phyloP scores from a whole-genome alignment of 2,329 filamentous ascomycete genomes.

The Neoscytalidium dimidiatum region DNA sequence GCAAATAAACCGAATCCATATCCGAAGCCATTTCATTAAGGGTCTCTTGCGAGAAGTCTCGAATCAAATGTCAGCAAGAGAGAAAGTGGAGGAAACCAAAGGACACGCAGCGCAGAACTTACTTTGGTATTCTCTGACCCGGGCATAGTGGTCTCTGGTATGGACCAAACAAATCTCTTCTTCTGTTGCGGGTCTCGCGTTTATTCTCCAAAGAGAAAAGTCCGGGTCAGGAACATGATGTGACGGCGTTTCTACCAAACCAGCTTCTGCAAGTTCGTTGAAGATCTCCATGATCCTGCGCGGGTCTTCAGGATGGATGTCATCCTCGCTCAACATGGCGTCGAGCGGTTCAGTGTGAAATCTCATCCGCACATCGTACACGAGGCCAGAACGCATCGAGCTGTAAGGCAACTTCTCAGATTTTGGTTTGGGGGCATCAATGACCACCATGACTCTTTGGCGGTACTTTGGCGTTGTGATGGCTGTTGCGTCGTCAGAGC shows the following conservation, averaged over 20 bases:
- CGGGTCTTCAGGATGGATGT: conserved; percentile 93
- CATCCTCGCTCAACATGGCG: conserved; percentile 51
- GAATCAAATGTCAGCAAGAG: background rate
- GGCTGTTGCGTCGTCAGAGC: background rate
- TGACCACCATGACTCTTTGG: conserved; percentile 11
- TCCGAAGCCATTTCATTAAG: conserved; percentile 66
- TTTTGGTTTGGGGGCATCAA: conserved; percentile 11
- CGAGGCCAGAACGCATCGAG: conserved; percentile 45
- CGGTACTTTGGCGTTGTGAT: background rate
- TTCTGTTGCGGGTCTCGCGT: conserved; percentile 72
- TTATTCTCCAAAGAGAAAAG: conserved; percentile 68
- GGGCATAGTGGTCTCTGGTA: conserved; percentile 72
- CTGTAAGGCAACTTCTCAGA: conserved; percentile 34
- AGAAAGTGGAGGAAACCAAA: background rate
- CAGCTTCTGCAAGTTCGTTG: conserved; percentile 79
- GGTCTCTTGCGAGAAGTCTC: conserved; percentile 55
- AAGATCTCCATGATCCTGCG: conserved; percentile 91
- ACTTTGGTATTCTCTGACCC: conserved; percentile 59
- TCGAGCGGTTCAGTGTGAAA: conserved; percentile 76
- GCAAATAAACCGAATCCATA: conserved; percentile 57
- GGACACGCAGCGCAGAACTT: background rate
- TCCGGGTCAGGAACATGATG: conserved; percentile 50
- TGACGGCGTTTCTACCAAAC: conserved; percentile 69
- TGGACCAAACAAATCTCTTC: conserved; percentile 83
- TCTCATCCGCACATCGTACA: conserved; percentile 93